Evolutionary conservation across 768 basidiomycete species (phyloP), one percentile per base, ranked within the genome.

Genomic region (Cyclocybe aegerita): DNA sequence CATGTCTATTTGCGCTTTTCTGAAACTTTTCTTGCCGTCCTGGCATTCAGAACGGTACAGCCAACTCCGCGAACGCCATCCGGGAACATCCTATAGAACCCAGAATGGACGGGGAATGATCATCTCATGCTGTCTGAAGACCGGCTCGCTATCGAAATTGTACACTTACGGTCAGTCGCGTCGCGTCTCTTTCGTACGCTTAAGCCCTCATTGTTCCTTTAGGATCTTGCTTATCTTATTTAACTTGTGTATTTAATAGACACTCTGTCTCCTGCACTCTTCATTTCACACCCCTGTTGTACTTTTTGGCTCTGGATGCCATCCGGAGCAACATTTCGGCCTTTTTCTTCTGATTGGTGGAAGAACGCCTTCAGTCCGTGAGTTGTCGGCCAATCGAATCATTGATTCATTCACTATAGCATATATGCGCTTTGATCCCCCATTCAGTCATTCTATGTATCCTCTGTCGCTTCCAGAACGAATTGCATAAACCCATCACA

Each of bases 21-120:
- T 49, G 30, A 15, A 16, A 36, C 16, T 11, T 38, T 5, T 48
- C 39, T 10, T 44, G 43, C 17, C 10, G 39, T 17, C 35, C 46
- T 48, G 32, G 10, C 31, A 36, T 45, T 8, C 16, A 36, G 23
- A 41, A 47, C 9, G 41, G 33, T 14, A 41, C 41, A n/a, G 12
- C 32, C 5, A 16, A 56, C 31, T 50, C 60, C 7, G 38, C 55
- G 4, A 48, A 15, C 11, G 34, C 42, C 34, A 37, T 51, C 23
- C 57, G 60, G 50, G 70, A 70, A 42, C 62, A 65, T 12, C 68
- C 64, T 39, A 60, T 61, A 36, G 68, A 69, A 48, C 60, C 66
- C 5, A 61, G 66, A 46, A 42, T 57, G 29, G 67, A 67, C 16
- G 66, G 61, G 29, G 67, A 70, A 44, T 65, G 49, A 55, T 30